These are phyloP conservation scores for Tirmania nivea DNA, from an alignment of 495 filamentous ascomycete genomes.

Conservation along the genomic window DNA sequence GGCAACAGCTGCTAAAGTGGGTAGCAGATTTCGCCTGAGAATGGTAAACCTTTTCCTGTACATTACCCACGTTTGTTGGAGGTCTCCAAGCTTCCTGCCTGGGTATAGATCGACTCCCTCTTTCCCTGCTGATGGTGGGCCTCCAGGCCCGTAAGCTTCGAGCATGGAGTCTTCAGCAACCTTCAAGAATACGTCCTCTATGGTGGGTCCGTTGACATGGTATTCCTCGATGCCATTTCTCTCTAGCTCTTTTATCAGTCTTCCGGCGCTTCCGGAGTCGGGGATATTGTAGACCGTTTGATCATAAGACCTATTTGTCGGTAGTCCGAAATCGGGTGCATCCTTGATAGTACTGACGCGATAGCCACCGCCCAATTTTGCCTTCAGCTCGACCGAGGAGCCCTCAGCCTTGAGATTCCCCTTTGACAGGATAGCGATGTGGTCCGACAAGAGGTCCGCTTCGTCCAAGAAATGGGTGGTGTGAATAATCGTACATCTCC, in stretches of 20 bases:
- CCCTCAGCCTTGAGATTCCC: conserved; percentile 47
- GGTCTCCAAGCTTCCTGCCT: conserved; percentile 40
- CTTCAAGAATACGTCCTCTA: conserved; percentile 72
- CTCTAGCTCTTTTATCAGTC: conserved; percentile 47
- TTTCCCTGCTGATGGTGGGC: conserved; percentile 9
- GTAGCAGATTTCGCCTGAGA: conserved; percentile 51
- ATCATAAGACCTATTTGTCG: conserved; percentile 38
- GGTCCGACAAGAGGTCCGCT: conserved; percentile 52
- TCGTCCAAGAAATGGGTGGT: conserved; percentile 75
- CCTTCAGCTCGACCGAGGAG: conserved; percentile 57
- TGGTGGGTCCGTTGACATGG: conserved; percentile 60
- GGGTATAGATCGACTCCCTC: conserved; percentile 36
- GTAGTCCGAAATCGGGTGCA: conserved; percentile 33
- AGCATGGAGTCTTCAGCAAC: conserved; percentile 43
- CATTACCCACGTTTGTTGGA: conserved; percentile 45
- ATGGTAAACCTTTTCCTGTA: conserved; percentile 61
- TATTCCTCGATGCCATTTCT: conserved; percentile 40
- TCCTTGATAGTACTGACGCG: conserved; percentile 43
- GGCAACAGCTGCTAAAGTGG: conserved; percentile 45
- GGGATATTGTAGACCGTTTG: conserved; percentile 47
- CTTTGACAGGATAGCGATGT: conserved; percentile 57
- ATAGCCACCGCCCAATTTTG: conserved; percentile 50
- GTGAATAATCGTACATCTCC: conserved; percentile 53
- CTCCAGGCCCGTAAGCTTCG: conserved; percentile 15
- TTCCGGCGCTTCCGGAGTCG: conserved; percentile 37